Conservation (phyloP, 768 basidiomycete genomes). For the Pholiota molesta region DNA sequence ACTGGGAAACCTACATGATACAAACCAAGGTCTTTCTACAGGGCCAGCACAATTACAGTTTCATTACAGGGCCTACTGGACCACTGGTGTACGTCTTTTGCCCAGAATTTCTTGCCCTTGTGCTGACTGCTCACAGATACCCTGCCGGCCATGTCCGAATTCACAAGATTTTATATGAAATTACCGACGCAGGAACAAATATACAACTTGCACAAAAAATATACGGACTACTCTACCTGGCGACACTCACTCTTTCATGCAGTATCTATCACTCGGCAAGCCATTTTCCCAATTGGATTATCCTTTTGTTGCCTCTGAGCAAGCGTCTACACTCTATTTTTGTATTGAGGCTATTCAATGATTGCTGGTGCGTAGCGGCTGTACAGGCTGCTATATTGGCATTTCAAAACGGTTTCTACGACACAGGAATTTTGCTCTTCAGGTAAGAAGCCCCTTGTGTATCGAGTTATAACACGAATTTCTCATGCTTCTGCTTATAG, state of each 20-base stretch:
- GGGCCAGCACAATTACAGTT: conserved; percentile 82
- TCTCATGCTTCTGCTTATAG: conserved; percentile 37
- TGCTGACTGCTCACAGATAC: conserved; percentile 57
- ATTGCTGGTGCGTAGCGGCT: conserved; percentile 80
- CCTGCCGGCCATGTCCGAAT: conserved; percentile 92
- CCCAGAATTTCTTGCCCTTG: background rate
- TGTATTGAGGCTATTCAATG: conserved; percentile 91
- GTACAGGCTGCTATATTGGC: conserved; percentile 70
- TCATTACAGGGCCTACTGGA: conserved; percentile 88
- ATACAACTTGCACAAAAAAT: conserved; percentile 73
- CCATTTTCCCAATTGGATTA: conserved; percentile 69
- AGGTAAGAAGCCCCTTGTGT: conserved; percentile 51
- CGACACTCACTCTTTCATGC: conserved; percentile 64
- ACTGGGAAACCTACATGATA: conserved; percentile 95
- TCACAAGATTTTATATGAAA: conserved; percentile 66
- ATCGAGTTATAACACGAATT: background rate
- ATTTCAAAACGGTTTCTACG: conserved; percentile 61
- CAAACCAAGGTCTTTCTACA: conserved; percentile 79
- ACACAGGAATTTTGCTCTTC: conserved; percentile 66
- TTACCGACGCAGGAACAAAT: conserved; percentile 65
- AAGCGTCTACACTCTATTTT: conserved; percentile 95
- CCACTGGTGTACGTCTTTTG: conserved; percentile 74
- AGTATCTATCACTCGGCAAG: conserved; percentile 67
- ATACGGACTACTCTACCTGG: conserved; percentile 75
- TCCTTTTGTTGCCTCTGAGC: conserved; percentile 79